phyloP scores from a whole-genome alignment of 306 rosid species.

The Casuarina equisetifolia region DNA sequence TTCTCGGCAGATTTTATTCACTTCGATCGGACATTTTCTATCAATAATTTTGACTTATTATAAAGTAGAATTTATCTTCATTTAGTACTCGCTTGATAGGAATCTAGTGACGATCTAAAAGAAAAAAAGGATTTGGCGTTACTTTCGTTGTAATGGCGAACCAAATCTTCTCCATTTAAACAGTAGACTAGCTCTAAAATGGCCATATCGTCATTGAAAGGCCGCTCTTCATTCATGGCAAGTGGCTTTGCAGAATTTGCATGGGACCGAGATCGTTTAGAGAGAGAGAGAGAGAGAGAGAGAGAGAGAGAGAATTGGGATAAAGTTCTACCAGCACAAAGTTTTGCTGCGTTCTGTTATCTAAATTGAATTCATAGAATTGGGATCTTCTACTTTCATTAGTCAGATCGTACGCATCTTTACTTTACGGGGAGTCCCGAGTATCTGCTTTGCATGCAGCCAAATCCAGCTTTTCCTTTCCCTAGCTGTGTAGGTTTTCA shows the following conservation, averaged over 20 bases:
- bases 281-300: background rate
- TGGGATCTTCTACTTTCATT: background rate
- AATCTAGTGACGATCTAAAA: background rate
- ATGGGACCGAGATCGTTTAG: background rate
- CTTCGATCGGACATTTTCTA: background rate
- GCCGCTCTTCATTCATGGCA: background rate
- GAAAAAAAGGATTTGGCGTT: background rate
- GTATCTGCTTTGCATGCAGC: background rate
- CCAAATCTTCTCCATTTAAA: background rate
- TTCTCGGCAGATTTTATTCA: background rate
- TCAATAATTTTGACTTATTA: background rate
- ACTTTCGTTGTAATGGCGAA: background rate
- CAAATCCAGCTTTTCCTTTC: background rate
- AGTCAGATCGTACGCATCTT: background rate
- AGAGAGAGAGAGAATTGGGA: background rate
- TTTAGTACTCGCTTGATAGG: conserved; percentile 1
- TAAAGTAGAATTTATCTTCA: conserved; percentile 3
- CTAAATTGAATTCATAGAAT: background rate
- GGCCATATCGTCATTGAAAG: background rate
- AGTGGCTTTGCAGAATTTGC: background rate
- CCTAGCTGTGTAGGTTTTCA: background rate
- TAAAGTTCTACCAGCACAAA: background rate
- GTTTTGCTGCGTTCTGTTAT: background rate
- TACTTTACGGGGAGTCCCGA: background rate
- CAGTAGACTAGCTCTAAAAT: background rate